A percentile compares a stretch with the other conserved stretches of the same genome.
These are phyloP conservation scores for Lithospermum erythrorhizon DNA, from an alignment of 257 asterid species.

Conservation along the genomic window DNA sequence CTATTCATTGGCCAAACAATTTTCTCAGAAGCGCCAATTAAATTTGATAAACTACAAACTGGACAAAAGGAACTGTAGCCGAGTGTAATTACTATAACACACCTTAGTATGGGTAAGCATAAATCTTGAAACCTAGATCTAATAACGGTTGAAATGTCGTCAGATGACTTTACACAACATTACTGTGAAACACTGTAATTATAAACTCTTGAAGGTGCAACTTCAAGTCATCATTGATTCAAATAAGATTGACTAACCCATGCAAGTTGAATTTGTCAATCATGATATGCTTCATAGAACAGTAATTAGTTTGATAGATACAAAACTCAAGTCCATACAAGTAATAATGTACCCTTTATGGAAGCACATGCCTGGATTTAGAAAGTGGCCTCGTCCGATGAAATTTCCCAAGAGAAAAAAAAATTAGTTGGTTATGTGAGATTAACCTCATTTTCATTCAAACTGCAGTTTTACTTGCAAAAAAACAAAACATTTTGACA, in stretches of 20 bases:
- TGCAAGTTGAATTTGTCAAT: not conserved
- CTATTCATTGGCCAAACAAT: constrained; percentile 8
- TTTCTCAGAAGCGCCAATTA: not conserved
- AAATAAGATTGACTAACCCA: not conserved
- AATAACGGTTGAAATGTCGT: not conserved
- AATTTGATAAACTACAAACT: no score
- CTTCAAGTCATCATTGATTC: not conserved
- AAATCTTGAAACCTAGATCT: not conserved
- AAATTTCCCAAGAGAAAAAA: not conserved
- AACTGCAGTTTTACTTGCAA: no score
- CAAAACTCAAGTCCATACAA: not conserved
- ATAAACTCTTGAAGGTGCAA: not conserved
- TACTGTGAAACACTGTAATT: not conserved
- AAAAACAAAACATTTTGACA: no score
- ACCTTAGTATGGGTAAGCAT: not conserved
- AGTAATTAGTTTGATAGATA: not conserved
- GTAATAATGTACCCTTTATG: not conserved
- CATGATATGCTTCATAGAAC: not conserved
- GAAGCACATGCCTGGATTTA: not conserved
- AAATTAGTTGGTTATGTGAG: not conserved
- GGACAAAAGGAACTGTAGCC: no score
- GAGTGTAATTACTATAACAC: no score
- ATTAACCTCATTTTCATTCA: no score
- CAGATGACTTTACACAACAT: not conserved
- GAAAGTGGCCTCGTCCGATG: not conserved